phyloP scores from a whole-genome alignment of 805 yeast genomes.

The Metschnikowia shivogae region DNA sequence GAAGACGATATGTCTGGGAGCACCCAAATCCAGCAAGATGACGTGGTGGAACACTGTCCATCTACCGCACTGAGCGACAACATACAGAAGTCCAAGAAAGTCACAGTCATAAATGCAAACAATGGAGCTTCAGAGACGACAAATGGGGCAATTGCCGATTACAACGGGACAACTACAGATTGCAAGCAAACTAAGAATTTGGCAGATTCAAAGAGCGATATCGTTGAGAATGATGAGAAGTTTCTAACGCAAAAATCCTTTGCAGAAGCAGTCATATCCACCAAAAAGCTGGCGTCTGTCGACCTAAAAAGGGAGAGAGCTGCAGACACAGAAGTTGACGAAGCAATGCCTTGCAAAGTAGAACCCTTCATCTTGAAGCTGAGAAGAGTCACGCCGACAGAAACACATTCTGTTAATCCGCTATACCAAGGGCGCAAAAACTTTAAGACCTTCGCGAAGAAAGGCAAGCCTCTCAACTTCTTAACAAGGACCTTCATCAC shows the following conservation, averaged over 20 bases:
- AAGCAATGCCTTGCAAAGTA: neutral
- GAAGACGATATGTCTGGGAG: no score
- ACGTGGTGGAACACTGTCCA: no score
- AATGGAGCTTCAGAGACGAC: no score
- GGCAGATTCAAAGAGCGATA: no score
- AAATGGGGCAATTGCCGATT: no score
- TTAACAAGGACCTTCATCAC: conserved; percentile 15
- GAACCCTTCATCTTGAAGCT: neutral
- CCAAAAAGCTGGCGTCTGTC: neutral
- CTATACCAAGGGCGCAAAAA: conserved; percentile 12
- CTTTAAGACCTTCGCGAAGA: conserved; percentile 14
- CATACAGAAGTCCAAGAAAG: no score
- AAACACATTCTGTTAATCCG: neutral
- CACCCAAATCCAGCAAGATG: no score
- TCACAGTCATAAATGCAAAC: no score
- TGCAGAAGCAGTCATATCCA: conserved; percentile 2
- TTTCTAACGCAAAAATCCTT: neutral
- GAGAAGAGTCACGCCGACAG: neutral
- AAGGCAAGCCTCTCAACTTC: conserved; percentile 7
- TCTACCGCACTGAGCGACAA: no score
- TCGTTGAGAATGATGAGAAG: neutral
- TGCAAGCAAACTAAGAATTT: no score
- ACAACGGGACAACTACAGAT: no score
- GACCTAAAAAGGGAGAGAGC: neutral
- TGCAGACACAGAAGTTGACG: neutral